These are phyloP conservation scores for Neofusicoccum sp. DNA, from an alignment of 2,329 filamentous ascomycete genomes.

Conservation along the genomic window DNA sequence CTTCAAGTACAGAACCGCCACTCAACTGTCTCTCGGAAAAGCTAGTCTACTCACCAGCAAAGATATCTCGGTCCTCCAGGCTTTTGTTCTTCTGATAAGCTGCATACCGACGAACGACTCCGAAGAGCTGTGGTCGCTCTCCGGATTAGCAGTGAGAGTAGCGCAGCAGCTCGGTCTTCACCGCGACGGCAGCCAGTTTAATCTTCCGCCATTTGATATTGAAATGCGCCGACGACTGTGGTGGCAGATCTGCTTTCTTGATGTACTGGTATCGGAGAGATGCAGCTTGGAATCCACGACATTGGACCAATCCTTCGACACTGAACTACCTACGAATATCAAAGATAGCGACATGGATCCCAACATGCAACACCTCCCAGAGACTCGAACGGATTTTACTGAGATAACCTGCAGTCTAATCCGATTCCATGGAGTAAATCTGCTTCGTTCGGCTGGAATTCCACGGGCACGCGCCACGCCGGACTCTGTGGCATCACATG, in stretches of 20 bases:
- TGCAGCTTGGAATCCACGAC: neutral
- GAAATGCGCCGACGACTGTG: constrained; percentile 44
- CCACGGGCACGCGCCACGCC: too few relatives aligned
- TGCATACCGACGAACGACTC: constrained; percentile 19
- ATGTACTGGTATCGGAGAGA: neutral
- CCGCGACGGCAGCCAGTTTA: constrained; percentile 46
- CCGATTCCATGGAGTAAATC: neutral
- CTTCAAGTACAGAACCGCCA: neutral
- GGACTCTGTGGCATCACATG: too few relatives aligned
- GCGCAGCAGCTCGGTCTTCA: constrained; percentile 59
- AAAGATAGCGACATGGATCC: neutral
- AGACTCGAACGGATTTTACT: neutral
- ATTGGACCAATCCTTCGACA: neutral
- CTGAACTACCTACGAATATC: neutral
- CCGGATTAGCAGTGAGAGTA: constrained; percentile 50
- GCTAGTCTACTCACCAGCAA: neutral
- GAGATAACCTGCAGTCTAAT: too few relatives aligned
- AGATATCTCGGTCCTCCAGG: neutral
- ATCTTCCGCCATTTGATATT: constrained; percentile 31
- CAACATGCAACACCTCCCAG: neutral
- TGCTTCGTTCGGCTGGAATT: neutral
- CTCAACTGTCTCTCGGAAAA: neutral
- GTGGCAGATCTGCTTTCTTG: constrained; percentile 31
- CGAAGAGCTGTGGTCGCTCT: constrained; percentile 28
- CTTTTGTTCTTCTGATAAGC: neutral